These are phyloP conservation scores for Ettlia oleoabundans DNA, from an alignment of 139 green algal genomes.

Conservation along the genomic window DNA sequence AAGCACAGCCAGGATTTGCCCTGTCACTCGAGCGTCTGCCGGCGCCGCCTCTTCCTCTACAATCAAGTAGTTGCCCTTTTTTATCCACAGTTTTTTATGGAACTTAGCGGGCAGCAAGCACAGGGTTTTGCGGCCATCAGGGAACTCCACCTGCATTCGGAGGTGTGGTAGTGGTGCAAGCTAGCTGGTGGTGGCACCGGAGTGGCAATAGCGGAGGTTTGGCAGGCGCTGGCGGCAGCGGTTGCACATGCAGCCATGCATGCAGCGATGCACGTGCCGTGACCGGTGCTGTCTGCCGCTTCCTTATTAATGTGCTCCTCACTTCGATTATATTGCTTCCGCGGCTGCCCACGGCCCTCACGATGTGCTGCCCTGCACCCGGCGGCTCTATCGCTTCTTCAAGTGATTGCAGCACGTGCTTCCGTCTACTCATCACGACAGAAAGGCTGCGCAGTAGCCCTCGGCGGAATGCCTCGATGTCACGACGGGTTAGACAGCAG, in stretches of 20 bases:
- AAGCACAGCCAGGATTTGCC: constrained; percentile 66
- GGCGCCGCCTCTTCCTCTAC: constrained; percentile 53
- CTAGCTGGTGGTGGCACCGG: too few species aligned
- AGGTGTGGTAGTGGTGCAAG: neutral
- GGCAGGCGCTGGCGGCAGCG: neutral
- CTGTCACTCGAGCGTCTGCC: constrained; percentile 53
- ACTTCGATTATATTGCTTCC: constrained; percentile 64
- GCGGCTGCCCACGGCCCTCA: constrained; percentile 46
- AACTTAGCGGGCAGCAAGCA: constrained; percentile 77
- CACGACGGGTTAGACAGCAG: too few species aligned
- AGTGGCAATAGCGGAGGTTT: too few species aligned
- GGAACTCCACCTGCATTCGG: constrained; percentile 65
- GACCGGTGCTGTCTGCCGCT: neutral
- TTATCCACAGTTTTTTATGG: constrained; percentile 84
- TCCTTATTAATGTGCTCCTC: neutral
- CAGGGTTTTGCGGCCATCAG: constrained; percentile 62
- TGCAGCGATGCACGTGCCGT: neutral
- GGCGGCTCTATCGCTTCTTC: constrained; percentile 44
- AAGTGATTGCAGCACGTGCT: constrained; percentile 44
- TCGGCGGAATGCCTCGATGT: too few species aligned
- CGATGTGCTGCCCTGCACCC: constrained; percentile 46
- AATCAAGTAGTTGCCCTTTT: constrained; percentile 69
- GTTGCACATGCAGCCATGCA: neutral
- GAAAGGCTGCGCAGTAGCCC: too few species aligned
- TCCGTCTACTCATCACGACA: constrained; percentile 41